Evolutionary conservation across 441 rosid species (phyloP).

Genomic region (Biscutella auriculata): DNA sequence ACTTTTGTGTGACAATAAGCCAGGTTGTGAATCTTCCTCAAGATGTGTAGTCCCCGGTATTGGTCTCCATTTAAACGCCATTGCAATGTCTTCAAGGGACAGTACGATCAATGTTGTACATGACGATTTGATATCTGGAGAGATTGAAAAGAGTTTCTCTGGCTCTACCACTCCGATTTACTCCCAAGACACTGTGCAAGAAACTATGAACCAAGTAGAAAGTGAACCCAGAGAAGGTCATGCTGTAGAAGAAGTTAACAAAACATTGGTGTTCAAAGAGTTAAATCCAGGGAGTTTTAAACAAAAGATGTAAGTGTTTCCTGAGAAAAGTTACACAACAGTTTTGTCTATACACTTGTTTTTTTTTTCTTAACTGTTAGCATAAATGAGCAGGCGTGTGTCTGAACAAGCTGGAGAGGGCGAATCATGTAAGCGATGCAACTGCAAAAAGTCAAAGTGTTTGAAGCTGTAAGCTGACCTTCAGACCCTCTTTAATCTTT

Average conservation of each 20-base stretch:
- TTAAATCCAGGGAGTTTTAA: slow-evolving; percentile 48
- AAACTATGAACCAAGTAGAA: slow-evolving; percentile 37
- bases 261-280: slow-evolving; percentile 35
- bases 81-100: slow-evolving; percentile 45
- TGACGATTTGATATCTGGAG: slow-evolving; percentile 34
- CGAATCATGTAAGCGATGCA: slow-evolving; percentile 86
- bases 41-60: slow-evolving; percentile 67
- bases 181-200: slow-evolving; percentile 19
- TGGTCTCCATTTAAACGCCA: slow-evolving; percentile 87
- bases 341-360: not conserved
- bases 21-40: slow-evolving; percentile 24
- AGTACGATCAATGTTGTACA: slow-evolving; percentile 25
- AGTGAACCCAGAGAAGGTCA: slow-evolving; percentile 18
- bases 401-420: slow-evolving; percentile 57
- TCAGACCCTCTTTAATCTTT: not conserved
- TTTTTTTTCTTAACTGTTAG: slow-evolving; percentile 25
- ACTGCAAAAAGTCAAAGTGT: slow-evolving; percentile 96
- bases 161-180: slow-evolving; percentile 21
- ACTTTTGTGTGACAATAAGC: slow-evolving; percentile 19
- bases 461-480: slow-evolving; percentile 79
- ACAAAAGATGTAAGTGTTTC: slow-evolving; percentile 52
- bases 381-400: slow-evolving; percentile 63
- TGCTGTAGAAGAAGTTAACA: slow-evolving; percentile 20
- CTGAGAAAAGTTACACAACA: slow-evolving; percentile 32
- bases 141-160: slow-evolving; percentile 26